Evolutionary conservation across 306 rosid species (phyloP), one percentile per base, ranked within the genome.

Genomic region (Malus sylvestris): DNA sequence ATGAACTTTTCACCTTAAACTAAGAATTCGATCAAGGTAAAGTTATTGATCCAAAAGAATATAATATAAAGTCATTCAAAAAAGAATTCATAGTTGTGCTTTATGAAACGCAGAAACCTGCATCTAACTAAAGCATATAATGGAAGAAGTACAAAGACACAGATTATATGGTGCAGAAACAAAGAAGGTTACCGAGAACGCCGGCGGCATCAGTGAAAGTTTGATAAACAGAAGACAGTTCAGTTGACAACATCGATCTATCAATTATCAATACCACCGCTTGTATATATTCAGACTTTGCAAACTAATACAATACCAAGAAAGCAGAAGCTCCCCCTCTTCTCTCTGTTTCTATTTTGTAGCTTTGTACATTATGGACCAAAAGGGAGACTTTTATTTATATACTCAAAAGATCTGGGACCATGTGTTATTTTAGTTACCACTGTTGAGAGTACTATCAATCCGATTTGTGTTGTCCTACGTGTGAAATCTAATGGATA

Each of bases 121-220:
- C 7, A 49, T 49, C 53, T 49, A 49, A 49, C 53, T 0, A 14
- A 15, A 14, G 53, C 53, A 5, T 15, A 49, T 14, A 49, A 38
- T 15, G 44, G 18, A 81, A n/a, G 76, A 70, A 16, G 42, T 13
- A 62, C 8, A 35, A 22, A 3, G 38, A 25, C 8, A 19, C 55
- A 72, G 25, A 49, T 49, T 49, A 73, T 15, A 25, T 8, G 27
- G 38, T 4, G 76, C 27, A 14, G 42, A 59, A 58, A 12, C 59
- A 46, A 81, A 42, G 71, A 40, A 71, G 58, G 40, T 3, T 75
- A 85, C 88, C 88, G 10, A 85, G 83, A 79, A 85, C 52, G 69
- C 88, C 86, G 52, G 83, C 86, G 25, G 79, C 84, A 49, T 61
- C 70, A 23, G 81, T 29, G 33, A 69, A 57, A 71, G 67, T 78